Conservation (phyloP, 495 filamentous ascomycete genomes). For the Penicillium atrosanguineum region DNA sequence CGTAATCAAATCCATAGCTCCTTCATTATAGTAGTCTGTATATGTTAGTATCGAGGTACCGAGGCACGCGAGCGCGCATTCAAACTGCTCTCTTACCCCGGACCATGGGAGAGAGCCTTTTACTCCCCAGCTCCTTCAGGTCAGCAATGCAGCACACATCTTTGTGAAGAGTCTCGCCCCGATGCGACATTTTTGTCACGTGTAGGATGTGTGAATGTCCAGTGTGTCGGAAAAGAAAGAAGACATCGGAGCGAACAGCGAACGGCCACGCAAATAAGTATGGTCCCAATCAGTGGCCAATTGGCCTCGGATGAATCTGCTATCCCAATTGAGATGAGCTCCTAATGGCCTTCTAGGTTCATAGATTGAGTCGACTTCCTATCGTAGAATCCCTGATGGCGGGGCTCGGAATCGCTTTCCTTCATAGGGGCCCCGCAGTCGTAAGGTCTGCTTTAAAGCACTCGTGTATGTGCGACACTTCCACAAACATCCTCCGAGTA, state of each 20-base stretch:
- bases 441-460: conserved; percentile 1
- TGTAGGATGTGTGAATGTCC: not conserved
- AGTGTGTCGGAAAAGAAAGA: conserved; percentile 3
- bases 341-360: conserved; percentile 2
- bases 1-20: conserved; percentile 41
- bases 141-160: conserved; percentile 37
- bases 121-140: conserved; percentile 28
- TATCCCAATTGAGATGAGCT: conserved; percentile 2
- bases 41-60: conserved; percentile 1
- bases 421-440: not conserved
- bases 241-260: not conserved
- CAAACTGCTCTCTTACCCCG: conserved; percentile 20
- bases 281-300: not conserved
- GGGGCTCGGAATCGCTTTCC: conserved; percentile 16
- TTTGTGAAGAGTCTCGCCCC: conserved; percentile 29
- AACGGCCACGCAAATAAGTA: conserved; percentile 13
- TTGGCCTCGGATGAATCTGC: not conserved
- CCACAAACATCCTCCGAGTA: not conserved
- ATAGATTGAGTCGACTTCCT: conserved; percentile 13
- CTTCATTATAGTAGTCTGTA: conserved; percentile 51
- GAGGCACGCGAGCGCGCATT: not conserved
- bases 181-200: conserved; percentile 21
- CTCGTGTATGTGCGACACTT: not conserved
- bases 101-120: conserved; percentile 25
- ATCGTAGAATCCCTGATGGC: conserved; percentile 2